phyloP scores from a whole-genome alignment of 306 rosid species.

The Datisca glomerata region DNA sequence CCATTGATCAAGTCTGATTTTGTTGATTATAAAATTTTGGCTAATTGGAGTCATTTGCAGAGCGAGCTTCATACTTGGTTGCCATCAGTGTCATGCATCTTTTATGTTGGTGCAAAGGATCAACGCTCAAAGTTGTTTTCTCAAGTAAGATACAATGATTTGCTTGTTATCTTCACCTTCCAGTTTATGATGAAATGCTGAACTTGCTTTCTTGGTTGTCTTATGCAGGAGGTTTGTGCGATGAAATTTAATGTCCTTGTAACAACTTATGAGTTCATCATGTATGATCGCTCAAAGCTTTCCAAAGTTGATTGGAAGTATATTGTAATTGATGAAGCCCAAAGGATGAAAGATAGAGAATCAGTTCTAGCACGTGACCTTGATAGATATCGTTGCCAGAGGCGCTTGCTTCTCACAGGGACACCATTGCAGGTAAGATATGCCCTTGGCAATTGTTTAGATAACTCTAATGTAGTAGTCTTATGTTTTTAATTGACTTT shows the following conservation, averaged over 20 bases:
- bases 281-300: constrained; percentile 96
- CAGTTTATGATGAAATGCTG: constrained; percentile 7
- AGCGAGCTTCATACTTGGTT: constrained; percentile 87
- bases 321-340: constrained; percentile 96
- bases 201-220: constrained; percentile 10
- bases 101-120: constrained; percentile 91
- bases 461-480: too few relatives aligned
- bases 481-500: too few relatives aligned
- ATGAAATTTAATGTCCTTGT: constrained; percentile 96
- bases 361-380: constrained; percentile 97
- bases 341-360: constrained; percentile 97
- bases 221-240: constrained; percentile 71
- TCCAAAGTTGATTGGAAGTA: constrained; percentile 97
- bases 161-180: constrained; percentile 14
- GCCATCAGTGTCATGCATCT: constrained; percentile 92
- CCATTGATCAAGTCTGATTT: constrained; percentile 1
- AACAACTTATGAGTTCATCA: constrained; percentile 98
- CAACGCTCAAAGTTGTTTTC: constrained; percentile 82
- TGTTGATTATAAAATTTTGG: constrained; percentile 11
- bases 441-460: too few relatives aligned
- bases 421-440: constrained; percentile 83
- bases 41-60: constrained; percentile 37
- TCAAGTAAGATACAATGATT: constrained; percentile 47
- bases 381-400: constrained; percentile 90
- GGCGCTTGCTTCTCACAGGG: constrained; percentile 94